Base-by-base conservation (phyloP, 352 stramenopile species). In the Phytophthora sp. region DNA sequence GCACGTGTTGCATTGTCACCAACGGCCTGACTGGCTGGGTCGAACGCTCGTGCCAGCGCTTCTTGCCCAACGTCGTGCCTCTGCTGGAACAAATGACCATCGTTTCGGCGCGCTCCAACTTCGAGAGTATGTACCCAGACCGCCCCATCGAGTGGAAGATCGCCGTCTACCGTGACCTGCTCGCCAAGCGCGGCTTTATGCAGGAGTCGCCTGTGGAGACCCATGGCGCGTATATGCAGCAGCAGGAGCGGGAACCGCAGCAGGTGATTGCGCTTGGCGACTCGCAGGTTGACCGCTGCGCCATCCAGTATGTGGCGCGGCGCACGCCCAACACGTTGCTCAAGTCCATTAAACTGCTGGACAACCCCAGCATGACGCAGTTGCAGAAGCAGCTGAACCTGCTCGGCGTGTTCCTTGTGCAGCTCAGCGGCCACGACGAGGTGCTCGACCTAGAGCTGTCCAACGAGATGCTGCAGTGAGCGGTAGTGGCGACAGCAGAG, bases 101-200 rank as follows among this genome's bases (percentile, higher is more conserved):
- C 58, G 73, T 92, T 20, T 93, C 84, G 29, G 84, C 86, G 6
- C 83, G 86, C 35, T 71, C 73, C 44, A 76, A 76, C 58, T 94
- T 89, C 36, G 84, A 93, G 61, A 61, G 49, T 12, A 36, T 73
- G 41, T 90, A 79, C 67, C 86, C 86, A 2, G 65, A 82, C 35
- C 64, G 79, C 7, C 82, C 84, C 6, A 79, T 90, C 29, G 81
- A 94, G 63, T 94, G 86, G 86, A 94, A 94, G 61, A 88, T 92
- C 24, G 81, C 84, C 1, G 79, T 74, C 20, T 94, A 88, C 57
- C 79, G 75, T 5, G 78, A 89, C 33, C 53, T 93, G 13, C 46
- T 94, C 7, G 64, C 68, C 16, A 79, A 79, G 39, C 66, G 41
- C 15, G 71, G 61, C 26, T 67, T 70, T 4, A 36, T 61, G 26